Evolutionary conservation across 2,329 filamentous ascomycete species (phyloP).

Genomic region (Lachnellula hyalina): DNA sequence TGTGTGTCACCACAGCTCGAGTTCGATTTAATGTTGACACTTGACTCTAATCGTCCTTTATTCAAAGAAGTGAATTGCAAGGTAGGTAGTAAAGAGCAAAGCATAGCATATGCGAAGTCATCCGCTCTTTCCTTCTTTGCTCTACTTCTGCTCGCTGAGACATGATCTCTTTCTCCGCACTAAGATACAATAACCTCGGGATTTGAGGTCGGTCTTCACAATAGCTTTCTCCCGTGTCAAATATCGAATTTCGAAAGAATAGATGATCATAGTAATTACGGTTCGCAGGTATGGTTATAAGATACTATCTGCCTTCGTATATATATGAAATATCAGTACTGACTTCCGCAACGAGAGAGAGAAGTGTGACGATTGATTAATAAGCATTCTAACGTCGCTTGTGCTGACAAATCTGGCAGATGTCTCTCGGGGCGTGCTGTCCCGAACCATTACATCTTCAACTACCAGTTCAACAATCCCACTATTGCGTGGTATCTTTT

Average conservation of each 20-base stretch:
- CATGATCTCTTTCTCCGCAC: too few relatives aligned
- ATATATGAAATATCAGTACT: too few relatives aligned
- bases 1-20: not conserved
- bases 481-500: constrained; percentile 3
- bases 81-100: too few relatives aligned
- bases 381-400: not conserved
- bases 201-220: not conserved
- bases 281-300: not conserved
- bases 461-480: not conserved
- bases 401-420: not conserved
- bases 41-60: too few relatives aligned
- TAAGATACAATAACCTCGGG: not conserved
- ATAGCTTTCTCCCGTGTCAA: not conserved
- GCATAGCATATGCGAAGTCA: too few relatives aligned
- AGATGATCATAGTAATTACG: not conserved
- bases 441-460: not conserved
- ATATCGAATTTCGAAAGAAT: not conserved
- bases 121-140: too few relatives aligned
- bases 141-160: too few relatives aligned
- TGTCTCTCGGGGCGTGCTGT: not conserved
- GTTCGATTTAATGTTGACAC: too few relatives aligned
- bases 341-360: too few relatives aligned
- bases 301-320: too few relatives aligned
- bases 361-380: not conserved
- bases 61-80: too few relatives aligned